A percentile compares a stretch with the other conserved stretches of the same genome.
Conservation (phyloP, 202 grass and related monocot genomes). For the Alloteropsis angusta region DNA sequence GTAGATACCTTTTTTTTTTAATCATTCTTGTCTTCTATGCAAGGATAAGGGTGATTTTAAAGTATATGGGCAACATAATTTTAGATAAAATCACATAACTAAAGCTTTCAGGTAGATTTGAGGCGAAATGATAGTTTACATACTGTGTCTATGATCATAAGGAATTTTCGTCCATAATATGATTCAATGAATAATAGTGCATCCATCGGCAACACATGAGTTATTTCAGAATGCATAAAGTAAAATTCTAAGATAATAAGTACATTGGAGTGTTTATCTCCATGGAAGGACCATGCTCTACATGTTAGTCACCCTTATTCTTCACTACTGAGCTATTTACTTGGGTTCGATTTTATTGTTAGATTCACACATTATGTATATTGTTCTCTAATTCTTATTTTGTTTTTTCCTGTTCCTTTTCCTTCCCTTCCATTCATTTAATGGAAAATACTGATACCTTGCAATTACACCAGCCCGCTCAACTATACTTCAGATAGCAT, state of each 20-base stretch:
- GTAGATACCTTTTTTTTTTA: too few species aligned
- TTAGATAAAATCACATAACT: not conserved
- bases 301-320: not conserved
- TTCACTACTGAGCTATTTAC: not conserved
- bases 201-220: not conserved
- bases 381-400: constrained; percentile 27
- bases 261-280: not conserved
- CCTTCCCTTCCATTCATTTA: constrained; percentile 28
- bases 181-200: not conserved
- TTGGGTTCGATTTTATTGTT: constrained; percentile 9
- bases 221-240: not conserved
- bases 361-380: constrained; percentile 19
- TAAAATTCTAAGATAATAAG: not conserved
- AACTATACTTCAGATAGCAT: constrained; percentile 33
- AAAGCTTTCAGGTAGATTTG: not conserved
- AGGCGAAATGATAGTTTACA: not conserved
- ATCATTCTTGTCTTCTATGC: not conserved
- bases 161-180: not conserved
- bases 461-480: constrained; percentile 25
- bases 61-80: not conserved
- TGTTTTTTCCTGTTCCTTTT: constrained; percentile 5
- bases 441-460: constrained; percentile 35
- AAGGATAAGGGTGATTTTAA: not conserved
- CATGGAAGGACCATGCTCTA: not conserved
- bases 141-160: not conserved